Conservation (phyloP, 371 early-diverging fungal genomes). For the Nematocida homosporus region DNA sequence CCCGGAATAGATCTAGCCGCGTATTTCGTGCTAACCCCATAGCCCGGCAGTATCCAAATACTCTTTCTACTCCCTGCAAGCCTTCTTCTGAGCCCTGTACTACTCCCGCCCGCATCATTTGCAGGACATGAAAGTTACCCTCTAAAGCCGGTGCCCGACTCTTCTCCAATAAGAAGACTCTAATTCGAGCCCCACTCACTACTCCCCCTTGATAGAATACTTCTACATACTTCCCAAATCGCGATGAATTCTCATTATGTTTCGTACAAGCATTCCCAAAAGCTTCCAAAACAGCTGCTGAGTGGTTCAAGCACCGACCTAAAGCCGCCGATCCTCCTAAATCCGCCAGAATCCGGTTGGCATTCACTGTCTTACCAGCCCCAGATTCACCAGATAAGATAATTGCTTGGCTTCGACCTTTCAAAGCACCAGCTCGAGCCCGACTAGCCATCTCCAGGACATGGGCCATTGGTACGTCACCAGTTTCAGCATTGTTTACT, state of each 20-base stretch:
- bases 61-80: not conserved
- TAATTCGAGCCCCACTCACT: slow-evolving; percentile 76
- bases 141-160: slow-evolving; percentile 71
- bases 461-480: slow-evolving; percentile 55
- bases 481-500: not conserved
- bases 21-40: not conserved
- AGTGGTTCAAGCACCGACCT: slow-evolving; percentile 18
- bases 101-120: not conserved
- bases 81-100: not conserved
- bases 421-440: slow-evolving; percentile 30
- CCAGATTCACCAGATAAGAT: slow-evolving; percentile 68
- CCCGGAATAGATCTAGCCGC: slow-evolving; percentile 9
- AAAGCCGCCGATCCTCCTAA: slow-evolving; percentile 25
- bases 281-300: slow-evolving; percentile 70
- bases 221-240: slow-evolving; percentile 77
- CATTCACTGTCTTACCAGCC: slow-evolving; percentile 67
- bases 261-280: slow-evolving; percentile 74
- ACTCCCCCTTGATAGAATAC: slow-evolving; percentile 78
- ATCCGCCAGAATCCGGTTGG: slow-evolving; percentile 65
- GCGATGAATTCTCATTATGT: slow-evolving; percentile 73
- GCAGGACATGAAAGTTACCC: slow-evolving; percentile 76
- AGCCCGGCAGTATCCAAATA: not conserved
- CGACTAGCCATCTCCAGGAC: slow-evolving; percentile 57
- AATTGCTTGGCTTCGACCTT: slow-evolving; percentile 58
- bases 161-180: slow-evolving; percentile 80